Evolutionary conservation across 768 basidiomycete genomes (phyloP).

Genomic region (Paxillus rubicundulus): DNA sequence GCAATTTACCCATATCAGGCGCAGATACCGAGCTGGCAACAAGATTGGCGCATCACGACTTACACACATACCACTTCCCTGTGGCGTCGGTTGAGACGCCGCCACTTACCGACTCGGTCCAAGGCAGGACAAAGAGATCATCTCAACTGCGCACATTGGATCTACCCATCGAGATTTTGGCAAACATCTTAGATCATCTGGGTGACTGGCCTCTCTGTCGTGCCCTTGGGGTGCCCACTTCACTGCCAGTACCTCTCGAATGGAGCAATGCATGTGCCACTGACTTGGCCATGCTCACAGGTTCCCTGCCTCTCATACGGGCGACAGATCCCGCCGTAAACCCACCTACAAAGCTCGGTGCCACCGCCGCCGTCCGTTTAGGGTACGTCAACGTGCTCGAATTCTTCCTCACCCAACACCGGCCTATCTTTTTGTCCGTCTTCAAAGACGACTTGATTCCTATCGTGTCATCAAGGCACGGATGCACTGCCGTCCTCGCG

Average conservation of each 20-base stretch:
- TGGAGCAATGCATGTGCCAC: conserved; percentile 71
- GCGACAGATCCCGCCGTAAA: conserved; percentile 53
- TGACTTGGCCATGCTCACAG: conserved; percentile 72
- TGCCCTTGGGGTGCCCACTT: conserved; percentile 73
- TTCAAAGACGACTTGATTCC: conserved; percentile 72
- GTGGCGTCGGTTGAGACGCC: conserved; percentile 30
- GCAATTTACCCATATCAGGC: conserved; percentile 66
- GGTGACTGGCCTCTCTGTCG: conserved; percentile 85
- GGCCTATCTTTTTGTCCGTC: conserved; percentile 58
- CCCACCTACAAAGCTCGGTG: conserved; percentile 70
- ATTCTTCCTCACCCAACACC: conserved; percentile 66
- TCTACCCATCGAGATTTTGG: conserved; percentile 73
- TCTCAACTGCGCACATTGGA: conserved; percentile 46
- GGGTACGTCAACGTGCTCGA: conserved; percentile 75
- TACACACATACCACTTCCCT: conserved; percentile 66
- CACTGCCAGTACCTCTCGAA: conserved; percentile 58
- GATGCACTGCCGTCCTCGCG: conserved; percentile 65
- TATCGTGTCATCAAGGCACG: conserved; percentile 73
- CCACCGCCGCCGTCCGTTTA: conserved; percentile 64
- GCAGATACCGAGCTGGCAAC: conserved; percentile 62
- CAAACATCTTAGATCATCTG: conserved; percentile 72
- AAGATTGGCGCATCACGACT: conserved; percentile 71
- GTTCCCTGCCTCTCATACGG: conserved; percentile 57
- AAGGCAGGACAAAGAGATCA: conserved; percentile 20
- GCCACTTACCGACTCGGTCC: conserved; percentile 21